Evolutionary conservation across 148 eudicot species (phyloP).

Genomic region (Pouteria glomerata): DNA sequence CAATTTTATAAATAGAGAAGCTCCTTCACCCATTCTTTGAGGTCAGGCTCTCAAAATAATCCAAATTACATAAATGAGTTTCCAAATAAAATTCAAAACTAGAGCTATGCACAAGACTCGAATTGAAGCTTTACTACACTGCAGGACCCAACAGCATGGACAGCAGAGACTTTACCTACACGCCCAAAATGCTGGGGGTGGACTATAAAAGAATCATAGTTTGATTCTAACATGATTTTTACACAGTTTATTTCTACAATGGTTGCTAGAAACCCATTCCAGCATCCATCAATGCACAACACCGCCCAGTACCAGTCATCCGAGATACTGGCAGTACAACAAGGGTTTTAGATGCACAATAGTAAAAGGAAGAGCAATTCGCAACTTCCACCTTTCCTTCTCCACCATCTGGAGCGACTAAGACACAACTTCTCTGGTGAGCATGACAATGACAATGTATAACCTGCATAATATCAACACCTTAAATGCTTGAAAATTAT

Average conservation of each 20-base stretch:
- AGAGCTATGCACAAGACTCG: constrained; percentile 27
- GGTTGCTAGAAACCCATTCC: constrained; percentile 62
- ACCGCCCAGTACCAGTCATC: constrained; percentile 50
- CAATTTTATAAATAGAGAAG: too few species aligned
- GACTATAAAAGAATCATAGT: constrained; percentile 65
- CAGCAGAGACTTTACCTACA: constrained; percentile 57
- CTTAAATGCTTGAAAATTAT: neutral
- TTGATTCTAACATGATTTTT: constrained; percentile 66
- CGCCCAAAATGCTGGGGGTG: constrained; percentile 56
- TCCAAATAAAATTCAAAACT: constrained; percentile 5
- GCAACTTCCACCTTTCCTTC: constrained; percentile 46
- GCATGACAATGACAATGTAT: constrained; percentile 62
- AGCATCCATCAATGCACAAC: constrained; percentile 38
- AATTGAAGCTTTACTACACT: constrained; percentile 13
- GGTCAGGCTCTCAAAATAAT: constrained; percentile 25
- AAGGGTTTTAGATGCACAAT: constrained; percentile 34
- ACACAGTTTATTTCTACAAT: constrained; percentile 30
- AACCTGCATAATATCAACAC: constrained; percentile 47
- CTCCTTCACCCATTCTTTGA: constrained; percentile 42
- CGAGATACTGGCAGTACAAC: constrained; percentile 35
- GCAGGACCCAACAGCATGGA: constrained; percentile 28
- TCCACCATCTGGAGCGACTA: constrained; percentile 51
- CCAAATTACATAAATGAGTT: constrained; percentile 20
- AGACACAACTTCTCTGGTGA: constrained; percentile 64
- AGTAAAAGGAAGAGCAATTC: constrained; percentile 45